Evolutionary conservation across 345 rosid species (phyloP), one percentile per base, ranked within the genome.

Genomic region (Ceriops decandra): DNA sequence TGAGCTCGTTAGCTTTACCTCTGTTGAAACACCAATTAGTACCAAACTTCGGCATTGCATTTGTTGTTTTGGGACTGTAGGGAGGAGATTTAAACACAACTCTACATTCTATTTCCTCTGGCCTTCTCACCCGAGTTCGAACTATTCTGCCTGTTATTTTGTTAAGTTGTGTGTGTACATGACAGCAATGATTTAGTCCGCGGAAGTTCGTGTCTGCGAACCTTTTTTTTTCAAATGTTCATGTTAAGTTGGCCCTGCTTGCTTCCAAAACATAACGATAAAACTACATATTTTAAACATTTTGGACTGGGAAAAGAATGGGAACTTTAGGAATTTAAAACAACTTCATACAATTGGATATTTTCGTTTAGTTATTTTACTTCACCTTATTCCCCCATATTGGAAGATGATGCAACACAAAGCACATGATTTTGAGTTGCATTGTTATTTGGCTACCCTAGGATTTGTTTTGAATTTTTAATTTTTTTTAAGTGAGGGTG

Each of bases 1-100:
- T 60, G 31, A 70, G 68, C 56, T 70, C 68, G 58, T 60, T 38
- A 54, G 52, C 52, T 62, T n/a, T 9, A 42, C 52, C 57, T 67
- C 36, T 35, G 3, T 46, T 60, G 64, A 30, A 68, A 31, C n/a
- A 6, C 57, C 58, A 46, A 46, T 75, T 16, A 66, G 33, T 24
- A 28, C 60, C 28, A 17, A 22, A 6, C 20, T 28, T 65, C 22
- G 31, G 31, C 59, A 33, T 52, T 31, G 59, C 33, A 30, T 60
- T 60, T 69, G 32, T 60, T 11, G 57, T 3, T 59, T 60, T 30
- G 36, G 64, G 52, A 46, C 21, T 68, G n/a, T 4, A 22, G 24
- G n/a, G 26, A 0, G 49, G 17, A 13, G 49, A 13, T 42, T 13
- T 3, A 13, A 42, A 42, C 49, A 15, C 11, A 38, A 42, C 47